Conservation (phyloP, 768 basidiomycete genomes). For the Brasilioporus rufonigricans region DNA sequence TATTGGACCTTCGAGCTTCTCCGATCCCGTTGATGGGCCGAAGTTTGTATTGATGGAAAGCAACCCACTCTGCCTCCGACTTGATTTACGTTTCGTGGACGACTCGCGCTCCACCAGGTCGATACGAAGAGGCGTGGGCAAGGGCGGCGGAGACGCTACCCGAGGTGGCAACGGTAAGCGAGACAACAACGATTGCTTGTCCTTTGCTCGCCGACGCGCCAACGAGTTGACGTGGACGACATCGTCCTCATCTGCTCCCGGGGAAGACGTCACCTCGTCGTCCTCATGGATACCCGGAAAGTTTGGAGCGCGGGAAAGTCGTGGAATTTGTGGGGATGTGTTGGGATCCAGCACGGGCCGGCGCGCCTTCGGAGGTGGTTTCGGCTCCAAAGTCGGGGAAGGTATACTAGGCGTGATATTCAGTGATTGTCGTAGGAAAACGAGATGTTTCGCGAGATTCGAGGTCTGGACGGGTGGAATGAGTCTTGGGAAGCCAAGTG, state of each 20-base stretch:
- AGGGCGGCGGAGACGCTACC: slow-evolving; percentile 38
- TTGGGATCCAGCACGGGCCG: slow-evolving; percentile 44
- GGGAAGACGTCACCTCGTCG: slow-evolving; percentile 50
- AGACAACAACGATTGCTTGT: slow-evolving; percentile 47
- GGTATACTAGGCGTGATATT: slow-evolving; percentile 38
- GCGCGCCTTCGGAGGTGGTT: slow-evolving; percentile 49
- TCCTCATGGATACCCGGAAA: slow-evolving; percentile 69
- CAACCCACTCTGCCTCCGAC: slow-evolving; percentile 50
- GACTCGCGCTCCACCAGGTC: slow-evolving; percentile 36
- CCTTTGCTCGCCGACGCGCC: slow-evolving; percentile 44
- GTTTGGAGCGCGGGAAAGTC: slow-evolving; percentile 63
- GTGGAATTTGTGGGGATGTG: slow-evolving; percentile 48
- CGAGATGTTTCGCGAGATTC: slow-evolving; percentile 63
- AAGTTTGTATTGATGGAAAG: slow-evolving; percentile 40
- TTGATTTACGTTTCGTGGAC: slow-evolving; percentile 25
- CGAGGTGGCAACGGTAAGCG: slow-evolving; percentile 48
- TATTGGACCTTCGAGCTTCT: slow-evolving; percentile 32
- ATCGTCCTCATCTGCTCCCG: slow-evolving; percentile 42
- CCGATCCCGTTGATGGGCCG: slow-evolving; percentile 28
- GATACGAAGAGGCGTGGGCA: slow-evolving; percentile 32
- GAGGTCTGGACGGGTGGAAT: slow-evolving; percentile 40
- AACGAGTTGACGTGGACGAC: slow-evolving; percentile 37
- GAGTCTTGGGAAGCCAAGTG: slow-evolving; percentile 3
- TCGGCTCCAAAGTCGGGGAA: slow-evolving; percentile 38
- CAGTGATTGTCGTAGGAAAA: slow-evolving; percentile 61